Evolutionary conservation across 331 rosid genomes (phyloP).

Genomic region (Saraca asoca): DNA sequence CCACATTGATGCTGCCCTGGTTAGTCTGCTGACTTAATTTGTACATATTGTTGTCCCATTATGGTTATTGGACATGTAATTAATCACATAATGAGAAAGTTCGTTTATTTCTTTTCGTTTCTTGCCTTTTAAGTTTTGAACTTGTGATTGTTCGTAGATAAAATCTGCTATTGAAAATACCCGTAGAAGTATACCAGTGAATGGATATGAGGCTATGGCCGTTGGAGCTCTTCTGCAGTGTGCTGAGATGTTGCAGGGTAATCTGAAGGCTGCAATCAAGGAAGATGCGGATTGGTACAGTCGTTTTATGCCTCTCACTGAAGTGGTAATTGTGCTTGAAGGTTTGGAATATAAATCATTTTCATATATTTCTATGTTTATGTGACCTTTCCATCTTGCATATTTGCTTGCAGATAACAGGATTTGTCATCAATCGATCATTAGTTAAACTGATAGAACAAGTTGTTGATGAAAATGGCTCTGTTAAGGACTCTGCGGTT

Average conservation of each 20-base stretch:
- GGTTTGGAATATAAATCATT: conserved; percentile 27
- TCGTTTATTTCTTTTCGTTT: neutral
- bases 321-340: conserved; percentile 59
- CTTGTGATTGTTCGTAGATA: conserved; percentile 59
- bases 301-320: conserved; percentile 87
- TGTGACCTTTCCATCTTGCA: conserved; percentile 7
- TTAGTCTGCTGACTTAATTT: conserved; percentile 25
- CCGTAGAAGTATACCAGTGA: conserved; percentile 55
- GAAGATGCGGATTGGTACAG: conserved; percentile 71
- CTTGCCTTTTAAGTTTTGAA: conserved; percentile 33
- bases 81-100: neutral
- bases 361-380: conserved; percentile 28
- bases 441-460: conserved; percentile 68
- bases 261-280: conserved; percentile 64
- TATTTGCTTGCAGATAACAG: conserved; percentile 67
- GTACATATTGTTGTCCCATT: neutral
- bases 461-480: conserved; percentile 82
- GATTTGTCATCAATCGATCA: conserved; percentile 62
- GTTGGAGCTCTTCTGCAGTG: conserved; percentile 60
- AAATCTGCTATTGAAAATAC: conserved; percentile 68
- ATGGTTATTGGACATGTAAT: neutral
- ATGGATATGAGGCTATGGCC: conserved; percentile 72
- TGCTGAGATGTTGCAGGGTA: conserved; percentile 68
- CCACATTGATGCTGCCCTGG: conserved; percentile 68
- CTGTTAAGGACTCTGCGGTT: conserved; percentile 93